Evolutionary conservation across 306 rosid species (phyloP), one percentile per base, ranked within the genome.

Genomic region (Hippophae gyantsensis): DNA sequence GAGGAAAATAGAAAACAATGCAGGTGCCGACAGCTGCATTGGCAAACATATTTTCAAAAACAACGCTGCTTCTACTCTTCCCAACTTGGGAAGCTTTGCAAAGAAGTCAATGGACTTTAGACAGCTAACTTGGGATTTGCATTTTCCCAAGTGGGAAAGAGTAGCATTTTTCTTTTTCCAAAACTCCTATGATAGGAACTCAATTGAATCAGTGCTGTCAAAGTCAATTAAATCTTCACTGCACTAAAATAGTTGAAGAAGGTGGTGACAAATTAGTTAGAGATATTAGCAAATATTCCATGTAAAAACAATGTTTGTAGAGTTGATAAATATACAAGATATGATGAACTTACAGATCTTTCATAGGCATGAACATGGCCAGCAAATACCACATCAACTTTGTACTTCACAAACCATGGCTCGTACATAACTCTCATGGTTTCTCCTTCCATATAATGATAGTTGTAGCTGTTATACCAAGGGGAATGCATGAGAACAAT

Each of bases 291-390:
- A 46, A 3, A 46, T 46, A 0, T 46, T 9, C 38, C 38, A 32
- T 32, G 38, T 9, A 8, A 46, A 46, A 46, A 46, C 9, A 46
- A 46, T 8, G 49, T 46, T 46, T 7, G 13, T 46, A 4, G 3
- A 44, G 44, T 52, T 5, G 32, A 12, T 7, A 11, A 6, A 66
- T 3, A 26, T 50, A 41, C 13, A 10, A 65, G 50, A 18, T 6
- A 10, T 1, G 6, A 43, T 66, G 46, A 10, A 62, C 90, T 79
- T 76, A 87, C 94, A 9, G 95, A 79, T 64, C 97, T 75, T 74
- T 90, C 97, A 45, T 90, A 90, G 43, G 97, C 95, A 63, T 87
- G 97, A 26, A 90, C 97, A 63, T 90, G 97, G 56, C 97, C 95
- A 51, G 95, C 79, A 74, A 74, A 84, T 44, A 87, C 90, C 27